Conservation (phyloP, 495 filamentous ascomycete genomes). For the Aspergillus wentii region DNA sequence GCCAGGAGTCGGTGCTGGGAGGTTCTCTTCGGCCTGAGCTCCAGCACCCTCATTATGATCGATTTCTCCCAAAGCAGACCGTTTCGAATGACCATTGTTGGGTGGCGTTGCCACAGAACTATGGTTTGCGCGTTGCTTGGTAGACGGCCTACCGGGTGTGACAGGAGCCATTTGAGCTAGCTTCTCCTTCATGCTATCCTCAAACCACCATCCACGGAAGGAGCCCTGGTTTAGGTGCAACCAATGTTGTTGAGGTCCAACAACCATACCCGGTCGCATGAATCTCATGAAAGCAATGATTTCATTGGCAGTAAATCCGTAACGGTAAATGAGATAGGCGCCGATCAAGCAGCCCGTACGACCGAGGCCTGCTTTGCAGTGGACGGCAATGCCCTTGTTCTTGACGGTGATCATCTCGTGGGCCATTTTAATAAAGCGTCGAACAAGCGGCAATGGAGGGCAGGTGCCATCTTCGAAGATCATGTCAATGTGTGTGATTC, state of each 20-base stretch:
- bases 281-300: conserved; percentile 99
- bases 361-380: conserved; percentile 97
- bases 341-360: conserved; percentile 95
- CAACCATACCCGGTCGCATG: conserved; percentile 99
- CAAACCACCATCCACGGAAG: conserved; percentile 98
- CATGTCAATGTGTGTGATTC: conserved; percentile 96
- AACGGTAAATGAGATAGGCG: conserved; percentile 93
- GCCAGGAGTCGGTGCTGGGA: conserved; percentile 92
- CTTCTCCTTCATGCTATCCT: conserved; percentile 75
- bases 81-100: conserved; percentile 65
- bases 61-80: conserved; percentile 85
- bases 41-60: conserved; percentile 66
- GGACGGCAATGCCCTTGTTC: conserved; percentile 87
- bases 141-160: conserved; percentile 68
- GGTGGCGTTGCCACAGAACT: conserved; percentile 76
- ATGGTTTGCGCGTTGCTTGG: conserved; percentile 47
- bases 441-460: conserved; percentile 76
- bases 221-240: conserved; percentile 92
- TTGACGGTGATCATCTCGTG: conserved; percentile 88
- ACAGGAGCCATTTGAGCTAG: conserved; percentile 56
- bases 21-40: conserved; percentile 65
- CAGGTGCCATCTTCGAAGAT: conserved; percentile 99
- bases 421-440: conserved; percentile 89
- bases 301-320: conserved; percentile 98
- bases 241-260: conserved; percentile 99